Evolutionary conservation across 2,329 filamentous ascomycete species (phyloP), one percentile per base, ranked within the genome.

Genomic region (Aspergillus hiratsukae): DNA sequence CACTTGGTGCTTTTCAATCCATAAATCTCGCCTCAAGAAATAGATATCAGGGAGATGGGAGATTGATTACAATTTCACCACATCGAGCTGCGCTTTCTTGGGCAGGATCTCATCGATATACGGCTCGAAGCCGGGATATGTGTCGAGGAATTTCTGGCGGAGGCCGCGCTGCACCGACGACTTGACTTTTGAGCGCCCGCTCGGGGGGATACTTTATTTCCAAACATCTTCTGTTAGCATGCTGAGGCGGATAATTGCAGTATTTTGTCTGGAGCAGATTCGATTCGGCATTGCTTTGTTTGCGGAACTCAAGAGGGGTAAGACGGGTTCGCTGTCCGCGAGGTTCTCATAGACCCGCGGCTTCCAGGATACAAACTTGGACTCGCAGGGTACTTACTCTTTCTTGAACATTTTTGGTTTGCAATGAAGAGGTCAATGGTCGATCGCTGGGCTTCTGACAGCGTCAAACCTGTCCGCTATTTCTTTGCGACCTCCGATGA

Each of bases 181-280:
- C 79, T 97, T 99, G 76, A 97, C 90, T 81, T 97, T 97, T 66
- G 91, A 91, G 79, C 94, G 96, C 55, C 90, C 87, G 64, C 88
- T 85, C 27, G 87, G 78, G 67, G 86, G 80, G 73, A 96, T 86
- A 64, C 89, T 93, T 69, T 55, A 37, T 11, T 17, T 46, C 31
- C 51, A 23, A 23, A 23, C 2, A 63, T 58, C 60, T 56, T 35
- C 4, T 3, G 49, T 61, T 60, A 63, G 48, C 54, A 53, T 23
- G 28, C 57, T 53, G 58, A 14, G 10, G 49, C 23, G 28, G 28
- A 17, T 21, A 17, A 40, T 23, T 31, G 40, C 17, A n/a, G 28
- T 27, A 29, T 40, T 11, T 45, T 11, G 27, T 51, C 14, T 50
- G 43, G n/a, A 21, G 31, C 27, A 2, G 43, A 51, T 31, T 49